These are phyloP conservation scores for Porphyrellus cyaneotinctus DNA, from an alignment of 768 basidiomycete genomes.

Conservation along the genomic window DNA sequence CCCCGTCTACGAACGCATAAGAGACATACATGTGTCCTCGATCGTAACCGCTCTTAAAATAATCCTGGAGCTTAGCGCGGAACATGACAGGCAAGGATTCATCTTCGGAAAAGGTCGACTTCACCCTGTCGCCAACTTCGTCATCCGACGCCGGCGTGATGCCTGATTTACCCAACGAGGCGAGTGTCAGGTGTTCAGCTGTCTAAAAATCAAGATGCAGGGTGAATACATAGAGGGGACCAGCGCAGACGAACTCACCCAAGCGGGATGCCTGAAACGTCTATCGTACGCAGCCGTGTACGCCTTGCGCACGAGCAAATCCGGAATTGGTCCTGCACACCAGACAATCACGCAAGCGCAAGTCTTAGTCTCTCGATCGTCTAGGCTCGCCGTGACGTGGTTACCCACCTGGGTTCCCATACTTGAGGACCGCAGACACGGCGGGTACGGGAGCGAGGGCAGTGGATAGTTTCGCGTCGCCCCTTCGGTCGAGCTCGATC, in stretches of 20 bases:
- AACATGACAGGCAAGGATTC: constrained; percentile 68
- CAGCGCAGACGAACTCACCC: constrained; percentile 51
- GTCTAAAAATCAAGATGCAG: constrained; percentile 48
- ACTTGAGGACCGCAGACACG: constrained; percentile 48
- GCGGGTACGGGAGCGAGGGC: constrained; percentile 19
- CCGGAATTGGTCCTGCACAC: constrained; percentile 74
- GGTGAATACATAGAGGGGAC: background rate
- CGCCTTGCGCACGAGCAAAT: constrained; percentile 72
- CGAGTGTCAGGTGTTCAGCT: constrained; percentile 87
- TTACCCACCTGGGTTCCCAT: constrained; percentile 22
- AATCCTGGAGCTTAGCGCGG: constrained; percentile 82
- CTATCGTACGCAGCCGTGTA: constrained; percentile 92
- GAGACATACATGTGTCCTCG: constrained; percentile 87
- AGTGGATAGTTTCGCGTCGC: constrained; percentile 40
- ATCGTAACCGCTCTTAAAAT: constrained; percentile 91
- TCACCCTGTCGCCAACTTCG: constrained; percentile 60
- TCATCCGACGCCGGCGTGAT: constrained; percentile 32
- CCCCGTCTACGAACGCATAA: background rate
- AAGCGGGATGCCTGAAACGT: constrained; percentile 84
- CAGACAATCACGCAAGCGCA: constrained; percentile 2
- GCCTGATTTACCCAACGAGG: constrained; percentile 57
- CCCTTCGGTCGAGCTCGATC: constrained; percentile 44
- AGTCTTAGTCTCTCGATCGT: too few relatives aligned
- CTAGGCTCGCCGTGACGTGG: background rate
- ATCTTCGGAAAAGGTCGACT: constrained; percentile 84